Percentiles rank a stretch among this genome's conserved stretches.
Evolutionary conservation across 164 flowering plant species (phyloP).

Genomic region (Umbellularia californica): DNA sequence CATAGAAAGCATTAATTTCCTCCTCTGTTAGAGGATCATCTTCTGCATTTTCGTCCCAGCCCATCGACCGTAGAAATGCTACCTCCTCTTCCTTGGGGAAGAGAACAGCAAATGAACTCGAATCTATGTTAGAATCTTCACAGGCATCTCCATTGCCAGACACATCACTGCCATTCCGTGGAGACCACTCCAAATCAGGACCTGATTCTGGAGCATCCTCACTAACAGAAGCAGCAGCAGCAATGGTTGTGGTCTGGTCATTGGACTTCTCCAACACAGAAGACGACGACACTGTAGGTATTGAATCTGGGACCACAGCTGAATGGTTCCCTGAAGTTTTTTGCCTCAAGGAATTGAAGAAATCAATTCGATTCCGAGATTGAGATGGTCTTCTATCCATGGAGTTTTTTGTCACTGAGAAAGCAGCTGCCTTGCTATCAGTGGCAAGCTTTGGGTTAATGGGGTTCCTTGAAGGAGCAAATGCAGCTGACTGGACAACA

Average conservation of each 20-base stretch:
- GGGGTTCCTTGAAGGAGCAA: constrained; percentile 35
- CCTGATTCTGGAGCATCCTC: constrained; percentile 14
- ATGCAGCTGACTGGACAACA: constrained; percentile 29
- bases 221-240: constrained; percentile 25
- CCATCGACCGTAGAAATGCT: constrained; percentile 80
- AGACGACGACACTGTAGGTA: constrained; percentile 23
- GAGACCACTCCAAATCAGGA: constrained; percentile 19
- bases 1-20: constrained; percentile 72
- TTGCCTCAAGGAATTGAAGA: constrained; percentile 75
- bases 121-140: constrained; percentile 28
- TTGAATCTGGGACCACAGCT: constrained; percentile 28
- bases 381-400: constrained; percentile 63
- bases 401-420: constrained; percentile 27
- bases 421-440: constrained; percentile 47
- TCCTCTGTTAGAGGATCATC: constrained; percentile 86
- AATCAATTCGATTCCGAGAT: constrained; percentile 73
- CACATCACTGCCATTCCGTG: constrained; percentile 23
- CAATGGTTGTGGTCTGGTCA: constrained; percentile 26
- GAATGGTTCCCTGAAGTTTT: constrained; percentile 39
- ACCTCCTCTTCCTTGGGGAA: constrained; percentile 68
- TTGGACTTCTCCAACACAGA: constrained; percentile 31
- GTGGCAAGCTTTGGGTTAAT: constrained; percentile 33
- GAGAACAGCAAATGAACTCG: constrained; percentile 19
- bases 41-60: constrained; percentile 76
- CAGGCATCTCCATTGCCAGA: constrained; percentile 34